Evolutionary conservation across 2,329 filamentous ascomycete species (phyloP), one percentile per base, ranked within the genome.

Genomic region (Coleophoma cylindrospora): DNA sequence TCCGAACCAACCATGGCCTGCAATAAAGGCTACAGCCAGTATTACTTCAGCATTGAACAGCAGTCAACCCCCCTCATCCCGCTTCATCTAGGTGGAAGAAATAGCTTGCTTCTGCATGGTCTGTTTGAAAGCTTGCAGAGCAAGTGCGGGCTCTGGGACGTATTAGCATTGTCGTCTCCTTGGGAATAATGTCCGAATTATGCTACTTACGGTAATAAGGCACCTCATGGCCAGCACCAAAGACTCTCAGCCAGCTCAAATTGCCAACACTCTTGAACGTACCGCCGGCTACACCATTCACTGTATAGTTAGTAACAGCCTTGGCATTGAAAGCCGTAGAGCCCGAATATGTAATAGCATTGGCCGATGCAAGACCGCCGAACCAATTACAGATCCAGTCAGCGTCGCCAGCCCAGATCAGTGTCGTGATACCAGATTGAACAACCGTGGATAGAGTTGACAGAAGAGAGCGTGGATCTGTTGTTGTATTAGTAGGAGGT

Each of bases 351-450:
- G 68, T 63, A 21, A 81, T 65, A 0, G 68, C 66, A 34, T 80
- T 68, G 1, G 74, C 72, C 2, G 71, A 72, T 11, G 63, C 67
- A 6, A 75, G 66, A 33, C 68, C 72, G n/a, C 79, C 79, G 32
- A 74, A 65, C 74, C 77, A 81, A 63, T 81, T 82, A 57, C 77
- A 81, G 48, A 80, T 77, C 65, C 71, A 81, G 56, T 83, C 79
- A 3, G 77, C 72, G 49, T 81, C 79, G 34, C 78, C 78, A 0
- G 77, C 76, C 76, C 76, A 81, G 40, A 80, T 64, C 2, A 80
- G 57, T 1, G 76, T 72, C 19, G 67, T 69, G 33, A 80, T 70
- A 2, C 74, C 74, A 8, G 70, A 70, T 53, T 73, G 64, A 15
- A 79, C 70, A 3, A 80, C 70, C 1, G 66, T 60, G 1, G 70